Percentiles rank a stretch among this genome's conserved stretches.
Conservation (phyloP, 2,329 filamentous ascomycete genomes). For the Colletotrichum musae region DNA sequence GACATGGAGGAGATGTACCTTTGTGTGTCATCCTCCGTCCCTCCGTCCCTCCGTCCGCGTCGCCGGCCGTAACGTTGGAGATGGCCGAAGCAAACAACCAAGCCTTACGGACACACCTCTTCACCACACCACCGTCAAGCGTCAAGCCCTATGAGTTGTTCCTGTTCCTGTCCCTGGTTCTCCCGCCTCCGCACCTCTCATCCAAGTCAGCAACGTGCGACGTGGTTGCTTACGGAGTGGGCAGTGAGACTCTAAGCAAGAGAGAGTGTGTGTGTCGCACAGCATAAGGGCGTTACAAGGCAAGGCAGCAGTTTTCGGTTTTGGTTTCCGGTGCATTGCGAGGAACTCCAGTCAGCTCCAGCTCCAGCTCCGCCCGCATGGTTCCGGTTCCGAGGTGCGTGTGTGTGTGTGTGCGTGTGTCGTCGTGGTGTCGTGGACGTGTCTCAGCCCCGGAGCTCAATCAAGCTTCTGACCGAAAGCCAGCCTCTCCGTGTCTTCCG, state of each 20-base stretch:
- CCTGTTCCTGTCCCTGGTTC: conserved; percentile 3
- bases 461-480: too few species aligned
- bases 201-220: conserved; percentile 17
- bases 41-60: neutral
- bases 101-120: neutral
- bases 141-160: neutral
- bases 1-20: conserved; percentile 31
- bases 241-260: too few species aligned
- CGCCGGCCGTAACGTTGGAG: conserved; percentile 6
- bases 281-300: neutral
- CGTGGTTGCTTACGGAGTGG: conserved; percentile 27
- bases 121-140: neutral
- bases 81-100: too few species aligned
- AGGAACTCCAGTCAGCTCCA: too few species aligned
- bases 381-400: too few species aligned
- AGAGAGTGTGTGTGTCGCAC: conserved; percentile 25
- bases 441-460: too few species aligned
- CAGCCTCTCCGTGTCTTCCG: too few species aligned
- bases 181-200: conserved; percentile 36
- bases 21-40: neutral
- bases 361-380: too few species aligned
- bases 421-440: too few species aligned
- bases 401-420: too few species aligned
- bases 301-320: conserved; percentile 7
- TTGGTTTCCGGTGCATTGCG: too few species aligned